Base-by-base conservation (phyloP, 352 stramenopile genomes). In the Globisporangium apiculatum region DNA sequence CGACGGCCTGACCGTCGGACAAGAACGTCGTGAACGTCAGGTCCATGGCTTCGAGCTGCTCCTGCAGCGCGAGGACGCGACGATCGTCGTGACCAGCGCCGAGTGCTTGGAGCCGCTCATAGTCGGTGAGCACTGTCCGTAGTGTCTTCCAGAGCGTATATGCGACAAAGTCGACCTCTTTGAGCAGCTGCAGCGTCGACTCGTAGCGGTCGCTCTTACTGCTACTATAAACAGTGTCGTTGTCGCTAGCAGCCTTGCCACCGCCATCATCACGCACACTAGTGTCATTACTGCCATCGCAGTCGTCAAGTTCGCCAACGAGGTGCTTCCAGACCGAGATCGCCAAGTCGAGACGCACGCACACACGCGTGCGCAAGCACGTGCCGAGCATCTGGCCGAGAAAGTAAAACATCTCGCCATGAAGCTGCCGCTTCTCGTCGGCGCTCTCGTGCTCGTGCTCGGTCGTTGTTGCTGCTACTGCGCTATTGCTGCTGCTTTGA, bases 301-400 rank as follows among this genome's bases (percentile, higher is more conserved):
- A 31, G 10, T 72, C 61, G 4, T 68, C 46, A 2, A 77, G 65
- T 43, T 86, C 70, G 4, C 62, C 78, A 8, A 87, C 76, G 12
- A 92, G 68, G 17, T 87, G 71, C 56, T 92, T 86, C 81, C 83
- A 95, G 14, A 90, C 77, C 0, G 68, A 76, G 45, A 76, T 76
- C 1, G 79, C 77, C 6, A 95, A 62, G 51, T 91, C 81, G 1
- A 95, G 68, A 11, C 81, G 79, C 15, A 93, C 68, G 18, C 83
- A 88, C 1, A 96, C 84, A 1, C 78, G 67, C 48, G 79, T 96
- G 8, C 89, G 78, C 7, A 97, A 66, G 48, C 87, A 89, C 38
- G 90, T 89, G 0, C 88, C 91, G 9, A 97, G 72, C 64, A 97
- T 85, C 61, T 97, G 82, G 1, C 91, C 91, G 11, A 97, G 56